Base-by-base conservation (phyloP, 352 stramenopile species). In the Phytopythium boreale region DNA sequence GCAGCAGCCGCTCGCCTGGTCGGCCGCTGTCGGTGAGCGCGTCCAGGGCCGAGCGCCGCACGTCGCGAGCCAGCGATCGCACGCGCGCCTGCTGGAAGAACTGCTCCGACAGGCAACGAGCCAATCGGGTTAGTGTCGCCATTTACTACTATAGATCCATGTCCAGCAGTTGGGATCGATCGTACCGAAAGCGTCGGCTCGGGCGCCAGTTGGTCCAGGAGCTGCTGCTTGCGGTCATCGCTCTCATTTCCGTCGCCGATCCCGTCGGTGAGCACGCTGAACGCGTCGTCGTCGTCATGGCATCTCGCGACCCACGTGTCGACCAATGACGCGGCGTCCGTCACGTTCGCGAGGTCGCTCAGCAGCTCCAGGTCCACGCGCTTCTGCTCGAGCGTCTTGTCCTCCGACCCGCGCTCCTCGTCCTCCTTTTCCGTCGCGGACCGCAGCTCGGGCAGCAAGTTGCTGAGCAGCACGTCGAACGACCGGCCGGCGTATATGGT, bases 381-480 rank as follows among this genome's bases (percentile, higher is more conserved):
- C 55, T 84, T 85, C 44, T 89, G 65, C 29, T 74, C 62, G 11
- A 24, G 52, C n/a, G 27, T 76, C 58, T 81, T 82, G 52, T 80
- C 74, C n/a, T 77, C 75, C 4, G 24, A 7, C 17, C 68, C 66
- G 27, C 62, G 50, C 17, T 20, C 59, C 5, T 14, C 24, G 36
- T 51, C 41, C 6, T 75, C 61, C 1, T 44, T 46, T 46, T 69
- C 62, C 44, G 36, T 44, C n/a, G 56, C 59, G 53, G 51, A 66
- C 27, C 52, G 63, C 41, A 92, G 56, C 49, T 82, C 77, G 11
- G 26, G 24, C 19, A 92, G 55, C 47, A 90, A 72, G 57, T 88
- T 92, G 65, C 77, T 89, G 17, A 69, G 68, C n/a, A 88, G 24
- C 49, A 85, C 64, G 62, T 92, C 83, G 44, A 90, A 88, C 11